Conservation (phyloP, 164 flowering plant species). For the Magnolia officinalis region DNA sequence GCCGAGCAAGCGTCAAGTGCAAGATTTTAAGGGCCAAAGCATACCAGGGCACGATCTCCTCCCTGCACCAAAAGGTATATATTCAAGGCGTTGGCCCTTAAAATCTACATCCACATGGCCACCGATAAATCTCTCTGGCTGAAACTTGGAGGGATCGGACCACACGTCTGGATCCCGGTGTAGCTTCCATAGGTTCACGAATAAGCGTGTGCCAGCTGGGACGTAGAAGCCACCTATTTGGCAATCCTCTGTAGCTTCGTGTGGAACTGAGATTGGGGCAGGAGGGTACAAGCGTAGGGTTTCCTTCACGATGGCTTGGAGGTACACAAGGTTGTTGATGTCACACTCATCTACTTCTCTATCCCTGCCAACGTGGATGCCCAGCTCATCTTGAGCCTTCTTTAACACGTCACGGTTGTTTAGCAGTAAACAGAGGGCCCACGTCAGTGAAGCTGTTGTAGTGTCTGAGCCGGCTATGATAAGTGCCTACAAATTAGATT, state of each 20-base stretch:
- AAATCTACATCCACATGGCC: conserved; percentile 4
- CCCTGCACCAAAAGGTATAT: conserved; percentile 21
- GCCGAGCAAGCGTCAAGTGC: background rate
- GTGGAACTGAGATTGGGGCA: conserved; percentile 46
- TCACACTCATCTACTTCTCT: conserved; percentile 42
- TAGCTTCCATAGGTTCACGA: conserved; percentile 43
- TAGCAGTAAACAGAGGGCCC: conserved; percentile 45
- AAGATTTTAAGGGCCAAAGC: conserved; percentile 13
- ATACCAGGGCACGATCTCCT: conserved; percentile 21
- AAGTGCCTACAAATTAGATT: conserved; percentile 19
- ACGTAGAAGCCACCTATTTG: conserved; percentile 32
- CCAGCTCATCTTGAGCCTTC: conserved; percentile 35
- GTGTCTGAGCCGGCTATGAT: conserved; percentile 49
- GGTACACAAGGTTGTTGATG: conserved; percentile 34
- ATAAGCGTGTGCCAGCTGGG: conserved; percentile 38
- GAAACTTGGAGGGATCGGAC: conserved; percentile 42
- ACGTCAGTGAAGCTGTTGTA: conserved; percentile 31
- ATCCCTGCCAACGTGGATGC: conserved; percentile 19
- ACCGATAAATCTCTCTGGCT: conserved; percentile 49
- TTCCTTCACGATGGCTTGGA: conserved; percentile 36
- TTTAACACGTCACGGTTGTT: conserved; percentile 28
- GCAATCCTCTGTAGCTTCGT: conserved; percentile 33
- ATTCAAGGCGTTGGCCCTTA: conserved; percentile 10
- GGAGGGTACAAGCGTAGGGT: conserved; percentile 39
- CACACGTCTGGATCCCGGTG: conserved; percentile 30